phyloP scores from a whole-genome alignment of 305 asterid genomes.

The Rubia peregrina region DNA sequence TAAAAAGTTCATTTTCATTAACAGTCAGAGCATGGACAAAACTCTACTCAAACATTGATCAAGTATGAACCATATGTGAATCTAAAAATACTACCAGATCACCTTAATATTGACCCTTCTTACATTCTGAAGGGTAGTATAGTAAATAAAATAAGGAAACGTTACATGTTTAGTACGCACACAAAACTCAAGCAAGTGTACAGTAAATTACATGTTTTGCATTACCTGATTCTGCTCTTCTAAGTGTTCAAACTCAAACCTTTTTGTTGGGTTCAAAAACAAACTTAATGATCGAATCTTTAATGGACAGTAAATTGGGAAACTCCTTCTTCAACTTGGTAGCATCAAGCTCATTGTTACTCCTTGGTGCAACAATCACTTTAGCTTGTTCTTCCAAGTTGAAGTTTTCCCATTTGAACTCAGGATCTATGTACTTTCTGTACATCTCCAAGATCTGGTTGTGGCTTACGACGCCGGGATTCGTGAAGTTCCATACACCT shows the following conservation, averaged over 20 bases:
- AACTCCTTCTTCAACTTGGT: not conserved
- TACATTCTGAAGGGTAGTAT: too few species aligned
- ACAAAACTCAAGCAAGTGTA: too few species aligned
- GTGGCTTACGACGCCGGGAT: not conserved
- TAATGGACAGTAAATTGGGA: not conserved
- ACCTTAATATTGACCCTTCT: too few species aligned
- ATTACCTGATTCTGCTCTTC: not conserved
- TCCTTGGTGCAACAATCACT: slow-evolving; percentile 4
- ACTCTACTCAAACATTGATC: too few species aligned
- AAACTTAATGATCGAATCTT: slow-evolving; percentile 3
- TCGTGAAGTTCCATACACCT: slow-evolving; percentile 4
- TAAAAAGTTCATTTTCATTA: too few species aligned
- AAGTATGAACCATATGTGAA: too few species aligned
- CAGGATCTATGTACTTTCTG: not conserved
- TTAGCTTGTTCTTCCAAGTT: slow-evolving; percentile 3
- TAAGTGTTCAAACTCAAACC: not conserved
- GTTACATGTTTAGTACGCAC: too few species aligned
- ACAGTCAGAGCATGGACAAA: too few species aligned
- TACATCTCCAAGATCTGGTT: not conserved
- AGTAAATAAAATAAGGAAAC: too few species aligned
- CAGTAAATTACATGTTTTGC: too few species aligned
- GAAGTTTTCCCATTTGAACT: slow-evolving; percentile 3
- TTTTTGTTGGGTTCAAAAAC: not conserved
- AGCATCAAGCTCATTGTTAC: slow-evolving; percentile 1
- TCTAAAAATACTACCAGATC: too few species aligned